Conservation (phyloP, 2,329 filamentous ascomycete genomes). For the Talaromyces sp. region DNA sequence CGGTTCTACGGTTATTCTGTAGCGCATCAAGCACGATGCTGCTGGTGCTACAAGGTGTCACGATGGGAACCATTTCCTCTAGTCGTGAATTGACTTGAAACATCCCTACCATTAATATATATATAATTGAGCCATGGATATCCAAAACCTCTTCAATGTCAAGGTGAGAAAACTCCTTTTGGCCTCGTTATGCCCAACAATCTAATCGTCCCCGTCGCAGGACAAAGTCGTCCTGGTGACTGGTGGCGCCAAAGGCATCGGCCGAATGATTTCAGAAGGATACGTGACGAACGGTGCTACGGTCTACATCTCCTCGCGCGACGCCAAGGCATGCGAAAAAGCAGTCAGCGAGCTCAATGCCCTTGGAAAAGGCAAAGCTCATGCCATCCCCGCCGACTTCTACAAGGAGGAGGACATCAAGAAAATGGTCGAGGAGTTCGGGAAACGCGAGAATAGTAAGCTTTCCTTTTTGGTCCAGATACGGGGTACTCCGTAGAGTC, state of each 20-base stretch:
- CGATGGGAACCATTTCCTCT: background rate
- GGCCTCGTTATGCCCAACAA: too few species aligned
- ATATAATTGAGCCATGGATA: slow-evolving; percentile 48
- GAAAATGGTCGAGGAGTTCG: slow-evolving; percentile 49
- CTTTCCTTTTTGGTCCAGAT: slow-evolving; percentile 41
- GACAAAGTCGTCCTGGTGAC: slow-evolving; percentile 52
- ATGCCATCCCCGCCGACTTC: slow-evolving; percentile 53
- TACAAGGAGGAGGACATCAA: slow-evolving; percentile 54
- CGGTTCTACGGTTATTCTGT: slow-evolving; percentile 5
- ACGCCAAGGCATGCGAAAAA: slow-evolving; percentile 51
- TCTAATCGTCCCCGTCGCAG: slow-evolving; percentile 25
- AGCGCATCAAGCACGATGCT: background rate
- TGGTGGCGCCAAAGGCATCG: slow-evolving; percentile 53
- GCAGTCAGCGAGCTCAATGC: slow-evolving; percentile 50
- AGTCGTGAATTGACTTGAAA: background rate
- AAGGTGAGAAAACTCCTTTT: slow-evolving; percentile 47
- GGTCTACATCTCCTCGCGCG: slow-evolving; percentile 56
- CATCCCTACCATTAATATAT: background rate
- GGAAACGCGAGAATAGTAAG: slow-evolving; percentile 54
- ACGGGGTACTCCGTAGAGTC: background rate
- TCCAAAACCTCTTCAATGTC: slow-evolving; percentile 57
- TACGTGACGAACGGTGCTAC: slow-evolving; percentile 54
- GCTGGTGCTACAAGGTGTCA: too few species aligned
- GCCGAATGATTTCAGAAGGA: slow-evolving; percentile 57
- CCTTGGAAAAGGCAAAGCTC: slow-evolving; percentile 52